Conservation (phyloP, 2,329 filamentous ascomycete species). For the Lachnellula cervina region DNA sequence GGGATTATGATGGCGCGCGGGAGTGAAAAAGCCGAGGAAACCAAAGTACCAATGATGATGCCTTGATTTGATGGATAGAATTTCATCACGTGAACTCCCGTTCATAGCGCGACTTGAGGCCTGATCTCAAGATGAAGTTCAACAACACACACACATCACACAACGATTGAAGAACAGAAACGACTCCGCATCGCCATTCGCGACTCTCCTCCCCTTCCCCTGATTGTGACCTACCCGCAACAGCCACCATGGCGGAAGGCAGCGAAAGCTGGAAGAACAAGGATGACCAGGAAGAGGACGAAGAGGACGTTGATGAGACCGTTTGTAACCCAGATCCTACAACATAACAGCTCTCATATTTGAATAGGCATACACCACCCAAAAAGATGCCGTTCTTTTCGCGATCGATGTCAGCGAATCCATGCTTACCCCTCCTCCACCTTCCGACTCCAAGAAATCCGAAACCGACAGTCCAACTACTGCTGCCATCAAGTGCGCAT, state of each 20-base stretch:
- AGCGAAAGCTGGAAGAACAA: slow-evolving; percentile 17
- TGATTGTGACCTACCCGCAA: background rate
- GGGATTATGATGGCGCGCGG: no score
- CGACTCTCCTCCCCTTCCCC: no score
- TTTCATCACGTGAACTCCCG: no score
- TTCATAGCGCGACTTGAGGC: no score
- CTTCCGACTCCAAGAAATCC: slow-evolving; percentile 65
- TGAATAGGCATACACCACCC: slow-evolving; percentile 73
- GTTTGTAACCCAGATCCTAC: slow-evolving; percentile 33
- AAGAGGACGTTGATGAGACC: slow-evolving; percentile 62
- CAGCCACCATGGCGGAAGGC: slow-evolving; percentile 17
- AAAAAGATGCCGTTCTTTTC: slow-evolving; percentile 97
- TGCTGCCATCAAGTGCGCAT: slow-evolving; percentile 89
- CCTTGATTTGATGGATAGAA: no score
- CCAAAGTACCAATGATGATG: no score
- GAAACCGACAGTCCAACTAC: slow-evolving; percentile 72
- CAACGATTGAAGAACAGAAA: no score
- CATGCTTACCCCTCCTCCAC: slow-evolving; percentile 69
- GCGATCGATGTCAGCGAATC: slow-evolving; percentile 87
- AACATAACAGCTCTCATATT: slow-evolving; percentile 7
- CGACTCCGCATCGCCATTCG: no score
- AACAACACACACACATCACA: no score
- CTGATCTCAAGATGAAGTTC: no score
- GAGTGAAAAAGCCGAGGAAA: no score
- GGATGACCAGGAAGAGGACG: slow-evolving; percentile 62